Conservation (phyloP, 2,329 filamentous ascomycete genomes). For the Aspergillus tamarii region DNA sequence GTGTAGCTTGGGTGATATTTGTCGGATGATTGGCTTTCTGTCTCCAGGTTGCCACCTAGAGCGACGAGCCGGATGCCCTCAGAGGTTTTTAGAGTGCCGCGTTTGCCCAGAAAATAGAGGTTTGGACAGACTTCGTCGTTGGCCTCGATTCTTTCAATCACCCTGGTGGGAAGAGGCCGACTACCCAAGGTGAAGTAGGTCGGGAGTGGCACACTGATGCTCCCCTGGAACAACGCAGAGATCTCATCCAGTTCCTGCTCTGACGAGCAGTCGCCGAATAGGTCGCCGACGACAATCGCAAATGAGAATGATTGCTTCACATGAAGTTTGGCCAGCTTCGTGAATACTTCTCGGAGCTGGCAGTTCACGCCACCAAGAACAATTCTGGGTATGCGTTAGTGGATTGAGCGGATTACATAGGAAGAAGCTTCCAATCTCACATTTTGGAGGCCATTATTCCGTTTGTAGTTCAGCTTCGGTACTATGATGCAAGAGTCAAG, state of each 20-base stretch:
- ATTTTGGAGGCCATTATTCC: slow-evolving; percentile 60
- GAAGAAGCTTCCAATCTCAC: slow-evolving; percentile 41
- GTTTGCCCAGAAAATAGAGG: slow-evolving; percentile 84
- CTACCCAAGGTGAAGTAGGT: slow-evolving; percentile 89
- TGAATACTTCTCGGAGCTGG: slow-evolving; percentile 73
- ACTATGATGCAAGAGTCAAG: slow-evolving; percentile 17
- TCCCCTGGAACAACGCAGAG: slow-evolving; percentile 69
- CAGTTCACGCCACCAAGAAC: slow-evolving; percentile 85
- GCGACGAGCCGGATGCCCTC: slow-evolving; percentile 88
- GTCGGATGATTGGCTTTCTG: slow-evolving; percentile 53
- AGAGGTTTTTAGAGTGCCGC: slow-evolving; percentile 83
- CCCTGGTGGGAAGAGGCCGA: slow-evolving; percentile 67
- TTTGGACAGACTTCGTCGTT: slow-evolving; percentile 83
- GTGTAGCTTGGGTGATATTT: slow-evolving; percentile 79
- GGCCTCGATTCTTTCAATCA: slow-evolving; percentile 73
- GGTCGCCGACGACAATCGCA: slow-evolving; percentile 79
- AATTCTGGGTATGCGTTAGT: slow-evolving; percentile 49
- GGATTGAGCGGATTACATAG: not conserved
- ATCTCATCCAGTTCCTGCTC: slow-evolving; percentile 62
- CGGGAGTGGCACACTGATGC: slow-evolving; percentile 73
- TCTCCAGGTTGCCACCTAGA: slow-evolving; percentile 71
- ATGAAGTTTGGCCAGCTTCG: slow-evolving; percentile 79
- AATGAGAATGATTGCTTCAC: slow-evolving; percentile 86
- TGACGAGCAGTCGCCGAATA: slow-evolving; percentile 65
- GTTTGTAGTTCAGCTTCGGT: slow-evolving; percentile 8